Base-by-base conservation (phyloP, 306 rosid species). In the Glycine latifolia region DNA sequence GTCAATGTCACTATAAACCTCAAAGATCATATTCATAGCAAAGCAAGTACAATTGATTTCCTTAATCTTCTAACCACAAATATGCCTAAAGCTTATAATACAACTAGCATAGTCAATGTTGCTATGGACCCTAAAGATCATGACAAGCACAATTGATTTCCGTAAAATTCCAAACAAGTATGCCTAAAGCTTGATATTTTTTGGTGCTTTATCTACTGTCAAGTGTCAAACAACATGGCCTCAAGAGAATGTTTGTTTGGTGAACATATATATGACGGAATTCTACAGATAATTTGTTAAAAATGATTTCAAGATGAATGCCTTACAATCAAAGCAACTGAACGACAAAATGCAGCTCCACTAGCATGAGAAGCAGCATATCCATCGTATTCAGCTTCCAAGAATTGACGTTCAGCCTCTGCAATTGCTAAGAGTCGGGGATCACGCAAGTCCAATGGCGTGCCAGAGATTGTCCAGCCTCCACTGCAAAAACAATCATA, bases 401-500 rank as follows among this genome's bases (percentile, higher is more conserved):
- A 77, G 87, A 89, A 87, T 58, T 89, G 93, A 55, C 90, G 95
- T 49, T 94, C 97, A 37, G 97, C 95, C 82, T 92, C 98, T 9
- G 98, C 89, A 83, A 94, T 90, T 58, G 98, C 93, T 89, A 92
- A 82, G 65, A 94, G 87, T 26, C 95, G 95, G 62, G 98, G 97
- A 86, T 94, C 97, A 3, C 86, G 91, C 87, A 94, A 85, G 78
- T 90, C 94, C 91, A 94, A 86, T 39, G 98, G 98, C 20, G 94
- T 84, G 73, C 97, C 97, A 76, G 98, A 90, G 69, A 94, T 87
- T 48, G 98, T 90, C 98, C 98, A 94, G 71, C 97, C 97, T 70
- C 97, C 94, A 56, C 97, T 91, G 87, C 39, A 82, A 76, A 78
- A 82, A 78, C 47, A 5, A 65, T 59, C 68, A 74, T 4, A 66